Conservation (phyloP, 305 asterid genomes). For the Solanum hybrid region DNA sequence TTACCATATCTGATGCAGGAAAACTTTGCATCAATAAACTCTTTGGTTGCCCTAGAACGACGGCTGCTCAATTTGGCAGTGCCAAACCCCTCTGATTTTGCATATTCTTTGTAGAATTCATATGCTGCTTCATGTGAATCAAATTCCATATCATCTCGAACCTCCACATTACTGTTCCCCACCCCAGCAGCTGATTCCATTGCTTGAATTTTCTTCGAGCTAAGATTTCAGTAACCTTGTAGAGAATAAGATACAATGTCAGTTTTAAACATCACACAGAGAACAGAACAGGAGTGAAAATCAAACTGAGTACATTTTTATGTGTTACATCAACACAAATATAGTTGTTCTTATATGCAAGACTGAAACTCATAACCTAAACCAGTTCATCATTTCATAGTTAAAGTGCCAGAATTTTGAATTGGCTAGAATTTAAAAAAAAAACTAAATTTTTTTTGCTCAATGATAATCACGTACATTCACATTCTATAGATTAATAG, state of each 20-base stretch:
- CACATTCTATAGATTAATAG: neutral
- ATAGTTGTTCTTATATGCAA: neutral
- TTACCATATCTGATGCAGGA: conserved; percentile 91
- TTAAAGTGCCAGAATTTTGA: neutral
- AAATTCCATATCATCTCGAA: conserved; percentile 60
- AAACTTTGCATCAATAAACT: conserved; percentile 89
- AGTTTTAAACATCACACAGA: neutral
- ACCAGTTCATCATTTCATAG: neutral
- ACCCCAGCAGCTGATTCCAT: conserved; percentile 43
- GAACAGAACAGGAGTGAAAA: neutral
- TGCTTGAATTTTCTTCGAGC: neutral
- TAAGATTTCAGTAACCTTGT: neutral
- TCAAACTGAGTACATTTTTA: neutral
- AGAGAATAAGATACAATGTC: neutral
- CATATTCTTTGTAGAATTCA: conserved; percentile 70
- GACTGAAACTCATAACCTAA: neutral
- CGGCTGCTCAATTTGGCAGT: conserved; percentile 90
- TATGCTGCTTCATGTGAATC: conserved; percentile 84
- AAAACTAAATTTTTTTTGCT: neutral
- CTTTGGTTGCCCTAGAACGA: conserved; percentile 82
- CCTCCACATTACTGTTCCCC: conserved; percentile 41
- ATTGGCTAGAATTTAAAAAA: neutral
- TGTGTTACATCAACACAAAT: neutral
- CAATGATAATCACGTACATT: neutral
- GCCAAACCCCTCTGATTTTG: conserved; percentile 80